Base-by-base conservation (phyloP, 2,329 filamentous ascomycete genomes). In the Aspergillus sp. region DNA sequence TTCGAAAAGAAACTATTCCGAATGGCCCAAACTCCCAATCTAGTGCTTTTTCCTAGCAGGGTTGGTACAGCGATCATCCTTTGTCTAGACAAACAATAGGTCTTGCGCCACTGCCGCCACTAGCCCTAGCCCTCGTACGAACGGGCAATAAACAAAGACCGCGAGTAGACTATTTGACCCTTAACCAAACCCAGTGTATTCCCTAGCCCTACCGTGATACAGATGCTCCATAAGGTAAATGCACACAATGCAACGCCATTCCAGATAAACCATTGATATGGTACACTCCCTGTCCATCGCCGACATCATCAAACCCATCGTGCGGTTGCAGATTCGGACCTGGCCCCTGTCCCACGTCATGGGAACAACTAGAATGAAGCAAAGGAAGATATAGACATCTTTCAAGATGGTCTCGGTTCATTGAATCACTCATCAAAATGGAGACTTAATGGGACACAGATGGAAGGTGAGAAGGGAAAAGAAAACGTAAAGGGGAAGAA, bases 401-500 rank as follows among this genome's bases (percentile, higher is more conserved):
- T 38, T 11, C 8, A 16, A 38, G 35, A 9, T 42, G 22, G n/a
- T 30, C 19, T 42, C 40, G 11, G 40, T 42, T 42, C 40, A 42
- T 42, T 42, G 35, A 22, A 20, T 42, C 19, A 20, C 40, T 19
- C 40, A 22, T 42, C 40, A 42, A 42, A 42, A 5, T 10, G 40
- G 17, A 20, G 40, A 40, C 40, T 19, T 19, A 13, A 20, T 17
- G 8, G 19, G 40, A 42, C 19, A 17, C 11, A 22, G 16, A 20
- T 42, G 40, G 40, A 22, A 17, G 16, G 35, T 42, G 33, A 41
- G 30, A 45, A 47, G 42, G 36, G 36, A 48, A 47, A 35, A 16
- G 30, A 51, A 9, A 22, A 49, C 20, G 22, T 41, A 36, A 36
- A 46, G 36, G 43, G 38, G 36, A 14, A 50, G 22, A 50, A 50